Base-by-base conservation (phyloP, 257 asterid species). In the Salvia splendens region DNA sequence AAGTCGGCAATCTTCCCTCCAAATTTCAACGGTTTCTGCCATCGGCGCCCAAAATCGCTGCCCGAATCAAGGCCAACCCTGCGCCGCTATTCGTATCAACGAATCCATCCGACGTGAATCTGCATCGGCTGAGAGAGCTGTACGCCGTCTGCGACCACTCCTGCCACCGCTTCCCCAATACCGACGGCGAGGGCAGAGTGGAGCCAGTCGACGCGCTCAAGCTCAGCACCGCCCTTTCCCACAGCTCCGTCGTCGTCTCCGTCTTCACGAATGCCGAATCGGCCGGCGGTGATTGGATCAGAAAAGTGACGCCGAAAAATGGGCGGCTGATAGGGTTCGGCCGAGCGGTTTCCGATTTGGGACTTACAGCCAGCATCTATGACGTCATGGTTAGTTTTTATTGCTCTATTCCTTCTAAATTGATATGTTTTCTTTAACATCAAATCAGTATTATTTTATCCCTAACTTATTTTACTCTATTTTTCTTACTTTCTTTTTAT, bases 241-340 rank as follows among this genome's bases (percentile, higher is more conserved):
- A 88, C 74, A 93, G 97, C 74, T 77, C 87, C 73, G 74, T 93
- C 64, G 81, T 93, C 42, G 84, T 88, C 59, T 85, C 96, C 0
- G 99, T 76, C 36, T 93, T 90, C 74, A 78, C 96, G 5, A 81
- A 77, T 70, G 83, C 83, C n/a, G 89, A 83, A 38, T 54, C 64
- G 6, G 28, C 14, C 61, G 86, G 82, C 70, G 96, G 96, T 8
- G 81, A 79, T 61, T 90, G 90, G 96, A 80, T 83, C 28, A 70
- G 80, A 36, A 76, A 55, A 62, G 72, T 86, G 65, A 79, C 88
- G 65, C 97, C 94, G 69, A 82, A 75, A 17, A 86, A 85, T 54
- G 95, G 99, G 30, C 76, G 55, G 64, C 75, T 93, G 76, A 74
- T 93, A 48, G 99, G 99, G 55, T 93, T 93, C 40, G 96, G 97